Percentiles rank a stretch among this genome's conserved stretches.
These are phyloP conservation scores for Dothistroma pini DNA, from an alignment of 2,329 filamentous ascomycete species.

Conservation along the genomic window DNA sequence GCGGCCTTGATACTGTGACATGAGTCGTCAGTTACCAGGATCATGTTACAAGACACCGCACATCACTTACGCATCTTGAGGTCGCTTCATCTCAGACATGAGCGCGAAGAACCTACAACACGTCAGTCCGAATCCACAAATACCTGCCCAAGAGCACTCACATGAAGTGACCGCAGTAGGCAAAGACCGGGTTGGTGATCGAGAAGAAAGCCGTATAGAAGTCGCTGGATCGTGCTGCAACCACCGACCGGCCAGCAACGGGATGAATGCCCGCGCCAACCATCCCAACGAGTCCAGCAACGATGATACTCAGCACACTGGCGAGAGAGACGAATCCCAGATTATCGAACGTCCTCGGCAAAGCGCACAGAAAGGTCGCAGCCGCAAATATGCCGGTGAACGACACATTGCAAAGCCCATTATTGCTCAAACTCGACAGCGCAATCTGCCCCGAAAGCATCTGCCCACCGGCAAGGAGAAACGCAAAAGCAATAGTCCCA, in stretches of 20 bases:
- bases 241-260: constrained; percentile 37
- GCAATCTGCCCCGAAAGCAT: constrained; percentile 52
- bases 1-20: constrained; percentile 46
- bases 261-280: constrained; percentile 47
- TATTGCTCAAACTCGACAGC: constrained; percentile 44
- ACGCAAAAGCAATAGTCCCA: constrained; percentile 52
- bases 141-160: background rate
- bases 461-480: constrained; percentile 51
- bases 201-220: constrained; percentile 47
- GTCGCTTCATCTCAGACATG: constrained; percentile 52
- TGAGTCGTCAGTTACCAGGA: background rate
- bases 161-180: constrained; percentile 53
- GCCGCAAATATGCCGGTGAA: constrained; percentile 52
- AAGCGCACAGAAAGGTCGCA: constrained; percentile 45
- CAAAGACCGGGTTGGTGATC: constrained; percentile 53
- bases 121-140: background rate
- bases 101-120: constrained; percentile 47
- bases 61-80: constrained; percentile 37
- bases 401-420: constrained; percentile 48
- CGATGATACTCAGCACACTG: constrained; percentile 44
- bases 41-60: background rate
- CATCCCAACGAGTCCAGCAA: constrained; percentile 52
- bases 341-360: constrained; percentile 50
- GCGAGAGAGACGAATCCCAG: constrained; percentile 48
- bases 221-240: constrained; percentile 37